A percentile compares a stretch with the other conserved stretches of the same genome.
phyloP scores from a whole-genome alignment of 345 rosid species.

The Eucalyptus rudis region DNA sequence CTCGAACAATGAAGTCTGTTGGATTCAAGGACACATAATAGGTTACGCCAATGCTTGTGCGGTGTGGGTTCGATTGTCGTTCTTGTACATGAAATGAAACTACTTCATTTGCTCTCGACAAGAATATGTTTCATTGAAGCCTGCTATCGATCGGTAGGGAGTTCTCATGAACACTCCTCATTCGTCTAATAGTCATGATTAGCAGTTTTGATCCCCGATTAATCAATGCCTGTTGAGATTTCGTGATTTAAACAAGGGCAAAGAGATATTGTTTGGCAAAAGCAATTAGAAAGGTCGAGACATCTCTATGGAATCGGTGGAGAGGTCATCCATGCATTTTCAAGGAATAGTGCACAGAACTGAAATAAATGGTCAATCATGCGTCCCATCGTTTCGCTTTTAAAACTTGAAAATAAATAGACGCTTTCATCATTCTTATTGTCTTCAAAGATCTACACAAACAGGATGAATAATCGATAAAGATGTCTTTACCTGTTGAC shows the following conservation, averaged over 20 bases:
- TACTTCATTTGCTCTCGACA: neutral
- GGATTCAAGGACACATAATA: neutral
- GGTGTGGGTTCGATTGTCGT: neutral
- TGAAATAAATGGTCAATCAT: neutral
- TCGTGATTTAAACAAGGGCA: neutral
- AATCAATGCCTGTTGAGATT: neutral
- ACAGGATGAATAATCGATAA: neutral
- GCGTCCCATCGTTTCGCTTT: neutral
- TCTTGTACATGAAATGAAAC: neutral
- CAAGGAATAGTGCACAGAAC: neutral
- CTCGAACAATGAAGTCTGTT: neutral
- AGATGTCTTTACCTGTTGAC: neutral
- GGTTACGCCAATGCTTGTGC: neutral
- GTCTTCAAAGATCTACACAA: neutral
- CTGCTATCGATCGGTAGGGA: neutral
- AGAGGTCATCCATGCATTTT: neutral
- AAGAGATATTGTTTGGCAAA: neutral
- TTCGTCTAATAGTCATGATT: neutral
- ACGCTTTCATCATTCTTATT: neutral
- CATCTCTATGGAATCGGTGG: neutral
- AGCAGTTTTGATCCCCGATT: neutral
- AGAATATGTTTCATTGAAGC: neutral
- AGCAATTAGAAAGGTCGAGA: neutral
- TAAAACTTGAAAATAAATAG: neutral
- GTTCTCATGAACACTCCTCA: neutral